Evolutionary conservation across 768 basidiomycete genomes (phyloP), one percentile per base, ranked within the genome.

Genomic region (Psilocybe cubensis): DNA sequence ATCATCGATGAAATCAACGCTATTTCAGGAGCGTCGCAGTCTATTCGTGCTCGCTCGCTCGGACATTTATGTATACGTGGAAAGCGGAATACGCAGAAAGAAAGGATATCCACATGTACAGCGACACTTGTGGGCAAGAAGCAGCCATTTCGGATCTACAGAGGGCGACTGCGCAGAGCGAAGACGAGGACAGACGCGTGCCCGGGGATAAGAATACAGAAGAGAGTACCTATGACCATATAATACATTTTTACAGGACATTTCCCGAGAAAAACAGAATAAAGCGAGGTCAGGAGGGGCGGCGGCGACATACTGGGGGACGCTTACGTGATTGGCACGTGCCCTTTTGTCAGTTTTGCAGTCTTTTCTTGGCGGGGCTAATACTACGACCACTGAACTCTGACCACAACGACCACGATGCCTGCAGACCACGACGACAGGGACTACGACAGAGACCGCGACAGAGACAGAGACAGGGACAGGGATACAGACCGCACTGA

Each of bases 291-390:
- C 18, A 33, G 28, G 3, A 23, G 38, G 31, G 14, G 18, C 11
- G 20, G 48, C 33, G 12, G 46, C 18, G 25, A 28, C 2, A 12
- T 10, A 38, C 6, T 38, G 12, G 20, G 27, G 18, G 3, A 25
- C 52, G 68, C 58, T 75, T 73, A 75, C 67, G 55, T 74, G 68
- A 74, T 68, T 27, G 14, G 61, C 74, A 74, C 73, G 74, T 76
- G 73, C 65, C 49, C 8, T 41, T 44, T 59, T 63, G 62, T 68
- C 69, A 72, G 72, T 73, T 75, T 73, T 72, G 69, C 72, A 57
- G 65, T 70, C 70, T 71, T 72, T 73, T 73, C 70, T 70, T 69
- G 71, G 66, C 58, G 49, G 60, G 50, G 50, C 54, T 58, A 42
- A 60, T 65, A 57, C 59, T 63, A 60, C 44, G 56, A 11, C 11